phyloP scores from a whole-genome alignment of 306 rosid species.

The Fragaria ananassa region DNA sequence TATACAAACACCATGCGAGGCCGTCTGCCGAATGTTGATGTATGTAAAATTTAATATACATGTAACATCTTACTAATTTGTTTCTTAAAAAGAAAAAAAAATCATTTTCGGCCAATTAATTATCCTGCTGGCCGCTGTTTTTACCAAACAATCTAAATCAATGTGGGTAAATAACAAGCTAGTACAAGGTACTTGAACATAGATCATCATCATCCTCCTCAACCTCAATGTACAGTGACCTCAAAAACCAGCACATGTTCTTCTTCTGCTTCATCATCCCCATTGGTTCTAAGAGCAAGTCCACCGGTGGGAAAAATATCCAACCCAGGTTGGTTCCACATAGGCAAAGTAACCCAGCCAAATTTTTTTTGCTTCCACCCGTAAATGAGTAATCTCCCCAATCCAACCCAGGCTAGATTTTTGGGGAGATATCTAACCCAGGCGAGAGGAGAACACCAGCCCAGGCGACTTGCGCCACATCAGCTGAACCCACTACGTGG shows the following conservation, averaged over 20 bases:
- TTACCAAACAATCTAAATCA: background rate
- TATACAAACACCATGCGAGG: rapidly evolving
- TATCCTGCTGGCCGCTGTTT: background rate
- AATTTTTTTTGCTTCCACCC: no score
- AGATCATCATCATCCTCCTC: background rate
- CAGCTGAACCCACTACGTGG: no score
- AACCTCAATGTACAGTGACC: background rate
- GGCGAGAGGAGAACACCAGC: no score
- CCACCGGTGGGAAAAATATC: no score
- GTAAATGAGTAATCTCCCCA: no score
- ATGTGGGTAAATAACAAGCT: background rate
- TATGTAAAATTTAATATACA: background rate
- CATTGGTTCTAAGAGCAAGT: background rate
- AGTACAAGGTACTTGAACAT: background rate
- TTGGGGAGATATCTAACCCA: no score
- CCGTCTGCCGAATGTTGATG: background rate
- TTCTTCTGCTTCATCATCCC: background rate
- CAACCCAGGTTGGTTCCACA: no score
- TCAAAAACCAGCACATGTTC: background rate
- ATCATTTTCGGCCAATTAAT: background rate
- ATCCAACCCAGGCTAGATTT: no score
- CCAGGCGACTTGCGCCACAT: no score
- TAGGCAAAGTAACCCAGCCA: no score
- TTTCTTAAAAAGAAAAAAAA: background rate
- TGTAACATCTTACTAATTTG: rapidly evolving